A percentile compares a stretch with the other conserved stretches of the same genome.
phyloP scores from a whole-genome alignment of 2,329 filamentous ascomycete genomes.

The Verticillium nonalfalfae region DNA sequence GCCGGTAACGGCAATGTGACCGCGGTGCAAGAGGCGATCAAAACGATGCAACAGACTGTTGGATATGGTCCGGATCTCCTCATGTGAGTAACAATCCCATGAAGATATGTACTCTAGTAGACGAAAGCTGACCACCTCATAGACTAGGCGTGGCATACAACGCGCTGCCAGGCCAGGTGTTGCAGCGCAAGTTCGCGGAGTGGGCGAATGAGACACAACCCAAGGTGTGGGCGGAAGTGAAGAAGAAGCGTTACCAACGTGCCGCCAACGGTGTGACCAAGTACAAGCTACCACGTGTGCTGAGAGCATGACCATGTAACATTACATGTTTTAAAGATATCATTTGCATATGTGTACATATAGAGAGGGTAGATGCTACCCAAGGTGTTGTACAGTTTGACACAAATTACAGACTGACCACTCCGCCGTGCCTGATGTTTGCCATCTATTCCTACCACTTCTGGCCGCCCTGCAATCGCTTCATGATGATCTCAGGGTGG shows the following conservation, averaged over 20 bases:
- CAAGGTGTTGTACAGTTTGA: slow-evolving; percentile 17
- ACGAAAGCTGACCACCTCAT: background rate
- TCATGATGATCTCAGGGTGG: slow-evolving; percentile 73
- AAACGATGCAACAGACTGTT: slow-evolving; percentile 59
- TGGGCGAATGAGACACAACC: slow-evolving; percentile 70
- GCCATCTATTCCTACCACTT: background rate
- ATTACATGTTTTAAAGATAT: slow-evolving; percentile 11
- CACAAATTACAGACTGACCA: background rate
- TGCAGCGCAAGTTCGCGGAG: slow-evolving; percentile 63
- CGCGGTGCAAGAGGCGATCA: slow-evolving; percentile 59
- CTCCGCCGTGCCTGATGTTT: background rate
- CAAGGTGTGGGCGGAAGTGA: slow-evolving; percentile 61
- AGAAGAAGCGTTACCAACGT: slow-evolving; percentile 41
- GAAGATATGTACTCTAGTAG: no score
- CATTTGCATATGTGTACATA: slow-evolving; percentile 12
- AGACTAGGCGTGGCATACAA: slow-evolving; percentile 75
- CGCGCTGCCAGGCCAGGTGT: slow-evolving; percentile 56
- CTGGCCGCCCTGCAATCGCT: slow-evolving; percentile 11
- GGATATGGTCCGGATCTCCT: slow-evolving; percentile 61
- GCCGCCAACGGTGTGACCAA: slow-evolving; percentile 37
- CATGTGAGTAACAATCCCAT: slow-evolving; percentile 51
- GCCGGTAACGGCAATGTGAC: slow-evolving; percentile 67
- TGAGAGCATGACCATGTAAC: slow-evolving; percentile 38
- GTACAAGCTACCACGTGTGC: slow-evolving; percentile 42
- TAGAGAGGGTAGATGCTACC: slow-evolving; percentile 11